Evolutionary conservation across 2,329 filamentous ascomycete genomes (phyloP).

Genomic region (Beauveria asiatica): DNA sequence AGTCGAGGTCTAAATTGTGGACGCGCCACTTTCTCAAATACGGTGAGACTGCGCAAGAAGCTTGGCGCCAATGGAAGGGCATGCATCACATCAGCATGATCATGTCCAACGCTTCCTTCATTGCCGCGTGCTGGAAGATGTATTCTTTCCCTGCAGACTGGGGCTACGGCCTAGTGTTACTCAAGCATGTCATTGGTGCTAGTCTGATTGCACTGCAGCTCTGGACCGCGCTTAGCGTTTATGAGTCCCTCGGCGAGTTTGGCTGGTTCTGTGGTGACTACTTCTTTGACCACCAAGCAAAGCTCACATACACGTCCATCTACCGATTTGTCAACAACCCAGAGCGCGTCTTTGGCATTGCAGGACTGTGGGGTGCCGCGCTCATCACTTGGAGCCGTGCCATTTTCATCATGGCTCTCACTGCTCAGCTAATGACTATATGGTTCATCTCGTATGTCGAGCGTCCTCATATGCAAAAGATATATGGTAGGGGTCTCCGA

Average conservation of each 20-base stretch:
- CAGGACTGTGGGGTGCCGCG: constrained; percentile 90
- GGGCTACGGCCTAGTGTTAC: constrained; percentile 73
- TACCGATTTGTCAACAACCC: constrained; percentile 98
- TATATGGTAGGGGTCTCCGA: constrained; percentile 79
- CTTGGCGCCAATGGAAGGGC: constrained; percentile 96
- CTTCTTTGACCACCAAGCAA: constrained; percentile 84
- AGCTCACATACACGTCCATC: constrained; percentile 89
- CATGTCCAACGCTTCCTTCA: constrained; percentile 81
- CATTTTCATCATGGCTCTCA: constrained; percentile 77
- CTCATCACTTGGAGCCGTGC: constrained; percentile 85
- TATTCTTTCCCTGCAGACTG: constrained; percentile 82
- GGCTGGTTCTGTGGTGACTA: constrained; percentile 99
- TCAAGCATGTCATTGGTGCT: constrained; percentile 79
- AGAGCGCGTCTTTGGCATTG: constrained; percentile 85
- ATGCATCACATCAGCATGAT: constrained; percentile 89
- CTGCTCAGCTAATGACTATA: constrained; percentile 78
- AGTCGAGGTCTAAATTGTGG: constrained; percentile 89
- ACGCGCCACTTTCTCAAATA: constrained; percentile 97
- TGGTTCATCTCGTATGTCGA: constrained; percentile 90
- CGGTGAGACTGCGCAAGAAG: constrained; percentile 81
- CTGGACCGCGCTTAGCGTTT: constrained; percentile 89
- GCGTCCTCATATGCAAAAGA: constrained; percentile 95
- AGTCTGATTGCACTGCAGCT: constrained; percentile 77
- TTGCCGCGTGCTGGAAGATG: constrained; percentile 93
- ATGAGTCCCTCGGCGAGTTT: constrained; percentile 92